Base-by-base conservation (phyloP, 305 asterid genomes). In the Fraxinus paxiana region DNA sequence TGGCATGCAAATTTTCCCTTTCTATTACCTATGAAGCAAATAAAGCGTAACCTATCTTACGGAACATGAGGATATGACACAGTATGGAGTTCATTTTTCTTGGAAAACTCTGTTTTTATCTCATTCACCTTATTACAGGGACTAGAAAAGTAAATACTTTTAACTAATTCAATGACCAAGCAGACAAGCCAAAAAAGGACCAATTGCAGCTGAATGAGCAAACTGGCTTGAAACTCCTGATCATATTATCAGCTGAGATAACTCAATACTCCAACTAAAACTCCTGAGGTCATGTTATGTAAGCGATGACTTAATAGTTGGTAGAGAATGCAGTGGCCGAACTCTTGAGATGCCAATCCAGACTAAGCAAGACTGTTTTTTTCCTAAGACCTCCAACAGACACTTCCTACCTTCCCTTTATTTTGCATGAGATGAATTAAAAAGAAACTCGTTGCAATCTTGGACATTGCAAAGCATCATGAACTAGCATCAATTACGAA, bases 351-450 rank as follows among this genome's bases (percentile, higher is more conserved):
- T 77, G 59, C 20, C 2, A 17, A 56, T n/a, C 48, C 69, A 81
- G 34, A 18, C n/a, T 46, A 46, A 56, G 69, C 74, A 77, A 59
- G 77, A 77, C 30, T 59, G n/a, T 59, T 28, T 67, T 54, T 61
- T 26, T 41, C 74, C 51, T 65, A 74, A 75, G 28, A 35, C 37
- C 54, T 26, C 54, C 56, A 43, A 28, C 12, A 18, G 41, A 76
- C 24, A 70, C 35, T 24, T 35, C 69, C 76, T 56, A 33, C 73
- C 51, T 26, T 59, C 18, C 20, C 69, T 77, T 69, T 78, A 73
- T 80, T 67, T 31, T 48, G 61, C 63, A 65, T 24, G 41, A 30
- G 28, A 33, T 71, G 48, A n/a, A 28, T 56, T 13, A 34, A 26
- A 6, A 82, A 77, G 73, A 5, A 30, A 76, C 41, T 72, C 12